These are phyloP conservation scores for Tubosaeta sp. DNA, from an alignment of 768 basidiomycete species.

Conservation along the genomic window DNA sequence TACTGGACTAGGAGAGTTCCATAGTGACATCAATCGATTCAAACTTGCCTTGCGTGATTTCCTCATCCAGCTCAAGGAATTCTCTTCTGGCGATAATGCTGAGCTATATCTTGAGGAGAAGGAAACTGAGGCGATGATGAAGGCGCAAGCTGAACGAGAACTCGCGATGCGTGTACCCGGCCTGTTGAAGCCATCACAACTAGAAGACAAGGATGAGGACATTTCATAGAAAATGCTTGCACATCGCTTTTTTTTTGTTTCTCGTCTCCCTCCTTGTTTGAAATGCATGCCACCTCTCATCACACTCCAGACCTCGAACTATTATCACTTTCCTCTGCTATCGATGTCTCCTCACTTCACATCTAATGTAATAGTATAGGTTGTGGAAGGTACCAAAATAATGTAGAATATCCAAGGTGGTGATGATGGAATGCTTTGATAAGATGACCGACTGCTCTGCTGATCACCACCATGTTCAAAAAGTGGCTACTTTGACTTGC, in stretches of 20 bases:
- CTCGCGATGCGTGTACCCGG: slow-evolving; percentile 94
- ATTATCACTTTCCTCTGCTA: slow-evolving; percentile 30
- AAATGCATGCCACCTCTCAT: slow-evolving; percentile 18
- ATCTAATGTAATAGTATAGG: slow-evolving; percentile 37
- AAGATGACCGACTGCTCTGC: slow-evolving; percentile 7
- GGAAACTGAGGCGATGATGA: slow-evolving; percentile 75
- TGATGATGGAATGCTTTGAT: slow-evolving; percentile 16
- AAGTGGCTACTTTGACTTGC: slow-evolving; percentile 41
- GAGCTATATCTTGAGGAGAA: slow-evolving; percentile 94
- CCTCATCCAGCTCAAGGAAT: slow-evolving; percentile 96
- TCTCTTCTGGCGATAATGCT: slow-evolving; percentile 85
- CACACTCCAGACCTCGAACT: slow-evolving; percentile 23
- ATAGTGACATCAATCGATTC: slow-evolving; percentile 84
- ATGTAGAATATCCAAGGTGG: slow-evolving; percentile 19
- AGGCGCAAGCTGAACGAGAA: slow-evolving; percentile 80
- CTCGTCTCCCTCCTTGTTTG: slow-evolving; percentile 17
- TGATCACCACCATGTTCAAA: slow-evolving; percentile 61
- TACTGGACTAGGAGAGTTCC: slow-evolving; percentile 60
- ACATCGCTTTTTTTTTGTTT: slow-evolving; percentile 23
- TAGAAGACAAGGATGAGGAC: slow-evolving; percentile 93
- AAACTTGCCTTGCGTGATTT: slow-evolving; percentile 94
- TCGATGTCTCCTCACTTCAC: slow-evolving; percentile 27
- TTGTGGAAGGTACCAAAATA: slow-evolving; percentile 26
- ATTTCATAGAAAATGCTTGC: slow-evolving; percentile 35
- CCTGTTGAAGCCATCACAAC: slow-evolving; percentile 91